Percentiles rank a stretch among this genome's conserved stretches.
Evolutionary conservation across 805 yeast species (phyloP).

Genomic region (Cyberlindnera amylophila): DNA sequence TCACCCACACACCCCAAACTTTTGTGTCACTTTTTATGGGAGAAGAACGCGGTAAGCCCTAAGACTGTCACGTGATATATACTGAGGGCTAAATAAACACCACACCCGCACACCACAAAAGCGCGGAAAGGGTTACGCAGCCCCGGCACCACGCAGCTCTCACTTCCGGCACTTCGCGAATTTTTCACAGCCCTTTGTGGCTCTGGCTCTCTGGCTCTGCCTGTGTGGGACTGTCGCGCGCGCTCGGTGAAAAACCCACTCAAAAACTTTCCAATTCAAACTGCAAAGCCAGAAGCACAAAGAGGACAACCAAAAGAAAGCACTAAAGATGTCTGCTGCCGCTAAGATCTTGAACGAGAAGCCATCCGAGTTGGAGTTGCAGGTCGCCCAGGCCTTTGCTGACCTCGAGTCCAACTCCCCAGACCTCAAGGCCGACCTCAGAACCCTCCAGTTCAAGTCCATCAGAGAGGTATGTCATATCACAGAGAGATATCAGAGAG

Average conservation of each 20-base stretch:
- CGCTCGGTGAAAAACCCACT: neutral
- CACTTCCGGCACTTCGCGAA: too few relatives aligned
- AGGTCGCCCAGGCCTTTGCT: constrained; percentile 97
- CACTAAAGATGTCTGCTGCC: constrained; percentile 82
- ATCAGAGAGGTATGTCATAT: constrained; percentile 70
- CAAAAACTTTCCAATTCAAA: constrained; percentile 19
- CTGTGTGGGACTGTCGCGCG: too few relatives aligned
- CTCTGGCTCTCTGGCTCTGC: too few relatives aligned
- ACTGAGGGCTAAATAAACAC: too few relatives aligned
- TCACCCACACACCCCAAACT: too few relatives aligned
- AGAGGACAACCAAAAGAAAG: neutral
- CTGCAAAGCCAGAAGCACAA: constrained; percentile 1
- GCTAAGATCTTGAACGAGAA: constrained; percentile 91
- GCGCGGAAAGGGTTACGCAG: neutral
- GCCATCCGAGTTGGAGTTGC: constrained; percentile 98
- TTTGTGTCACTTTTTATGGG: too few relatives aligned
- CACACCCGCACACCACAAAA: neutral
- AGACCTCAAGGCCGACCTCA: constrained; percentile 95
- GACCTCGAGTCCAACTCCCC: constrained; percentile 93
- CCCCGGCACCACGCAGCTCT: neutral
- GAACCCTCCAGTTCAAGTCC: constrained; percentile 98
- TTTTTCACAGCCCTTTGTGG: too few relatives aligned
- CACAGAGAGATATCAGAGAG: neutral
- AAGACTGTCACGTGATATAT: too few relatives aligned
- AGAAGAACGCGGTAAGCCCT: too few relatives aligned